Conservation (phyloP, 306 rosid genomes). For the Dryas alaskensis region DNA sequence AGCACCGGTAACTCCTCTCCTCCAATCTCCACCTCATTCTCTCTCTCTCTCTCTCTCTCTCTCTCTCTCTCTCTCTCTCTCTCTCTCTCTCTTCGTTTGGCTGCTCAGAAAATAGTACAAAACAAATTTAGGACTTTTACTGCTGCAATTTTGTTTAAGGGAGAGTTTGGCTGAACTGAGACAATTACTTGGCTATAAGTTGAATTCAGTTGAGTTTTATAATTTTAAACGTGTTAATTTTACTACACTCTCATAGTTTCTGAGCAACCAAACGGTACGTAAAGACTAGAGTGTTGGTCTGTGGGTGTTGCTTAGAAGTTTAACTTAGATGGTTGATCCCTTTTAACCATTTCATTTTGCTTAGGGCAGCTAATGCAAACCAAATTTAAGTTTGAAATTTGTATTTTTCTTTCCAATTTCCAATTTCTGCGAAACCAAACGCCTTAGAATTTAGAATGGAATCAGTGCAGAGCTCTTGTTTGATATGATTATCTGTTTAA, state of each 20-base stretch:
- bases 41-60: background rate
- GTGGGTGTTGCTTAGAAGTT: background rate
- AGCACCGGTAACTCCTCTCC: slow-evolving; percentile 44
- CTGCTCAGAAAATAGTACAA: background rate
- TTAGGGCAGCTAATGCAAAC: background rate
- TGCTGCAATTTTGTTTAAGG: background rate
- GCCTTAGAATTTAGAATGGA: background rate
- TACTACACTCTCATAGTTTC: background rate
- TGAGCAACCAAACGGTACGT: background rate
- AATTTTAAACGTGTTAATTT: background rate
- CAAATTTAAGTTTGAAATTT: background rate
- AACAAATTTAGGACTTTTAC: background rate
- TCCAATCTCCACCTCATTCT: background rate
- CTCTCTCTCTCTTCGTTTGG: slow-evolving; percentile 3
- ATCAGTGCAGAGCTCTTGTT: background rate
- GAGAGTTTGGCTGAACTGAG: background rate
- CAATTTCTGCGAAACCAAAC: background rate
- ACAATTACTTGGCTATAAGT: background rate
- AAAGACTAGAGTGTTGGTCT: background rate
- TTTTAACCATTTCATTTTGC: background rate
- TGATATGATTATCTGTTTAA: background rate
- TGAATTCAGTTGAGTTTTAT: background rate
- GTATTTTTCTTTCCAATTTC: background rate
- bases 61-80: background rate
- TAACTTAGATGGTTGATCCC: background rate